Evolutionary conservation across 257 asterid species (phyloP).

Genomic region (Galeopsis tetrahit): DNA sequence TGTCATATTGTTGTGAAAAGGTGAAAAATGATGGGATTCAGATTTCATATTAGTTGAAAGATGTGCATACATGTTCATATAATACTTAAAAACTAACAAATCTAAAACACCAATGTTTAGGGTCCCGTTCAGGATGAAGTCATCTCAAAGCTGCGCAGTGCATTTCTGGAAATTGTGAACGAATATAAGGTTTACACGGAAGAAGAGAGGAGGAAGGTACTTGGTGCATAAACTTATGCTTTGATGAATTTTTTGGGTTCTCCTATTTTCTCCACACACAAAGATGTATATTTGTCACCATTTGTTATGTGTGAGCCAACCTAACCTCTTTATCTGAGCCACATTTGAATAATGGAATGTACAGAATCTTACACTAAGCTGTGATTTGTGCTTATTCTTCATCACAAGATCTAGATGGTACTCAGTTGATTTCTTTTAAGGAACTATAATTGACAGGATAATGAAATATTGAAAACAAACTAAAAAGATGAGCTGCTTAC

Average conservation of each 20-base stretch:
- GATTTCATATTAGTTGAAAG: conserved; percentile 31
- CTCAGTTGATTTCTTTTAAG: not conserved
- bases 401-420: conserved; percentile 3
- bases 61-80: conserved; percentile 31
- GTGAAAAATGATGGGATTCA: conserved; percentile 42
- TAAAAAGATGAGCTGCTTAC: conserved; percentile 12
- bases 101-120: conserved; percentile 48
- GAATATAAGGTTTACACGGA: conserved; percentile 83
- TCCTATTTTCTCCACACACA: conserved; percentile 5
- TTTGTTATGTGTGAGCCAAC: not conserved
- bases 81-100: conserved; percentile 33
- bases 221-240: conserved; percentile 26
- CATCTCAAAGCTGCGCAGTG: conserved; percentile 75
- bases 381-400: conserved; percentile 22
- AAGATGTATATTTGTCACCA: not conserved
- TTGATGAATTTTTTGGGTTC: conserved; percentile 5
- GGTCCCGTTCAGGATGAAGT: conserved; percentile 98
- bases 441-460: conserved; percentile 6
- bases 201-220: conserved; percentile 89
- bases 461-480: not conserved
- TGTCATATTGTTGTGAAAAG: conserved; percentile 98
- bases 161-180: conserved; percentile 79
- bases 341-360: conserved; percentile 19
- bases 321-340: conserved; percentile 1
- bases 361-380: not conserved